Evolutionary conservation across 768 basidiomycete genomes (phyloP).

Genomic region (Auricularia cornea): DNA sequence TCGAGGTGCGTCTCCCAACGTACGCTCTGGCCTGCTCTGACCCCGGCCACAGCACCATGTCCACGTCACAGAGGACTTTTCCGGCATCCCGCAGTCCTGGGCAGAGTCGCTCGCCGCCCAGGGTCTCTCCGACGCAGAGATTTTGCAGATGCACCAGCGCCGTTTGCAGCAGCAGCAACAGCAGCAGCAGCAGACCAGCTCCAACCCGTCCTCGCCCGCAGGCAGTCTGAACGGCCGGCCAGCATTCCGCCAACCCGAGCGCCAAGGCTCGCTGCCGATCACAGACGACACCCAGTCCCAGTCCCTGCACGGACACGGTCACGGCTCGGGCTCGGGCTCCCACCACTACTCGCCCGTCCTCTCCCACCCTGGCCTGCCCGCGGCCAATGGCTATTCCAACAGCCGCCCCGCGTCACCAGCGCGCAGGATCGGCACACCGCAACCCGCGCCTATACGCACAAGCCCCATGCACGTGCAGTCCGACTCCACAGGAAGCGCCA

Average conservation of each 20-base stretch:
- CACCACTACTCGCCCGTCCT: neutral
- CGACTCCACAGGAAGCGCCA: neutral
- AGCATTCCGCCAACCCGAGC: neutral
- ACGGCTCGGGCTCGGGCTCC: neutral
- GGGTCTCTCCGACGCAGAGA: neutral
- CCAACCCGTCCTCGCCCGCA: neutral
- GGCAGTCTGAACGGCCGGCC: neutral
- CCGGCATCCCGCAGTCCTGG: neutral
- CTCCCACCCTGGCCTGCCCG: neutral
- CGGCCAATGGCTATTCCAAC: neutral
- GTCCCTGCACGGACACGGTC: neutral
- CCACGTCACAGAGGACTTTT: constrained; percentile 1
- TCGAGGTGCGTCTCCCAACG: constrained; percentile 42
- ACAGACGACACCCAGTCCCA: neutral
- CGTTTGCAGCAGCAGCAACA: neutral
- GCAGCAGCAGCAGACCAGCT: neutral
- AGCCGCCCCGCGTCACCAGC: neutral
- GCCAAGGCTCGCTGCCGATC: neutral
- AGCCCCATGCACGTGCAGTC: neutral
- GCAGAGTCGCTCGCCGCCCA: neutral
- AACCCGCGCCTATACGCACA: neutral
- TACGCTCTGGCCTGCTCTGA: neutral
- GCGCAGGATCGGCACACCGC: neutral
- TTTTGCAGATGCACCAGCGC: neutral
- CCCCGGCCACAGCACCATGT: neutral